Evolutionary conservation across 768 basidiomycete species (phyloP), one percentile per base, ranked within the genome.

Genomic region (Agaricus subrufescens): DNA sequence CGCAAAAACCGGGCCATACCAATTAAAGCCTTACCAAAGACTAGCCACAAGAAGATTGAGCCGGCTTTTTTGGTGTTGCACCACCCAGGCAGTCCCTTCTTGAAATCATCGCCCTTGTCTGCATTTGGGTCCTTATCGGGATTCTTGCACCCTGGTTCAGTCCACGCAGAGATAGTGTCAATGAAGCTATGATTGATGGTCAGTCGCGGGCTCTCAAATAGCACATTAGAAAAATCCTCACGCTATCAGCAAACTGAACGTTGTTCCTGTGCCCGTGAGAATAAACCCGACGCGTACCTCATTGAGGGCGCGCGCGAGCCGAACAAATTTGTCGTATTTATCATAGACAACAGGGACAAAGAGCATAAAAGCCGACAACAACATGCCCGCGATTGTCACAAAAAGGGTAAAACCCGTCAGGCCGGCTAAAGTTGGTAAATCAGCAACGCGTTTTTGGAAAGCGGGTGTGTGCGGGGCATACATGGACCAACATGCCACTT

Each of bases 61-160:
- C 82, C 91, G 2, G 94, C 94, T 63, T 92, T 94, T 74, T 97
- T 98, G 6, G 94, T 95, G 60, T 77, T 84, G 70, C 94, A 98
- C 90, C 91, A 97, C 0, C 89, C 84, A 3, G 79, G 71, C 2
- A 98, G 75, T 19, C 75, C 91, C 3, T 76, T 75, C 60, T 79
- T 79, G 68, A 88, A 98, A 56, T 77, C 81, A 30, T 79, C 73
- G 19, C 89, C 86, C 11, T 83, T 77, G 31, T 69, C 75, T 0
- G 84, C 86, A 66, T 93, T 79, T 3, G 94, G 95, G 63, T 97
- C 94, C 3, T 89, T 83, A 50, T 75, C 74, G 1, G 92, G 68
- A 60, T 96, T 76, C 70, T 96, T 96, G 75, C 94, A 98, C 0
- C 94, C 94, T 1, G 89, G 71, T 66, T 94, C 75, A 14, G 94